Evolutionary conservation across 2,329 filamentous ascomycete genomes (phyloP), one percentile per base, ranked within the genome.

Genomic region (Fusarium annulatum): DNA sequence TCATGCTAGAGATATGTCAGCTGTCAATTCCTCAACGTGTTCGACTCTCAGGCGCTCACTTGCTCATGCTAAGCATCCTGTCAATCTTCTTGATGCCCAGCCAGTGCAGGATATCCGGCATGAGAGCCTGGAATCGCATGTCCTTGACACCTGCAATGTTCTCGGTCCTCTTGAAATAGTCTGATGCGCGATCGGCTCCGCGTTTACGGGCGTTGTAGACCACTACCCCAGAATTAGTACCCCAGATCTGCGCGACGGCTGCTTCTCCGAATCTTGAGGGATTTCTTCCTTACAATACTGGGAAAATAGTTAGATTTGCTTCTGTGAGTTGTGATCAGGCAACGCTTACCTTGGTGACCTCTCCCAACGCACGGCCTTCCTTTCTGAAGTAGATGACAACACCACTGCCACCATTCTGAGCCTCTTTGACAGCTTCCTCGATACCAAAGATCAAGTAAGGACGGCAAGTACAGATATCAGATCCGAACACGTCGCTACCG

Each of bases 371-470:
- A 76, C 96, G 90, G 38, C 96, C 96, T 85, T 99, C 96, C 82
- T 99, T 99, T 76, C 96, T 91, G 89, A 98, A 99, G 82, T 99
- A 99, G 81, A 98, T 98, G 61, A 98, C 96, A 28, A 98, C 94
- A 64, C 96, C 96, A 77, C 93, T 96, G 53, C 96, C 96, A 60
- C 96, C 96, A 64, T 93, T 94, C 81, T 98, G 96, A 16, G 96
- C 96, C 84, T 98, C 95, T 80, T 97, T 97, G 76, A 99, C 96
- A 18, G 96, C 96, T 83, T 99, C 96, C 79, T 97, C 95, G 70
- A 99, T 97, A 69, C 96, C 96, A 81, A 97, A 98, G 79, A 97
- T 97, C 64, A 98, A 90, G 81, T 98, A 98, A 21, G 96, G 96
- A 64, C 94, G 90, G 83, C 96, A 98, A 16, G 96, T 98, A 85